A percentile compares a stretch with the other conserved stretches of the same genome.
phyloP scores from a whole-genome alignment of 192 early-diverging fungal species.

The Linnemannia hyalina region DNA sequence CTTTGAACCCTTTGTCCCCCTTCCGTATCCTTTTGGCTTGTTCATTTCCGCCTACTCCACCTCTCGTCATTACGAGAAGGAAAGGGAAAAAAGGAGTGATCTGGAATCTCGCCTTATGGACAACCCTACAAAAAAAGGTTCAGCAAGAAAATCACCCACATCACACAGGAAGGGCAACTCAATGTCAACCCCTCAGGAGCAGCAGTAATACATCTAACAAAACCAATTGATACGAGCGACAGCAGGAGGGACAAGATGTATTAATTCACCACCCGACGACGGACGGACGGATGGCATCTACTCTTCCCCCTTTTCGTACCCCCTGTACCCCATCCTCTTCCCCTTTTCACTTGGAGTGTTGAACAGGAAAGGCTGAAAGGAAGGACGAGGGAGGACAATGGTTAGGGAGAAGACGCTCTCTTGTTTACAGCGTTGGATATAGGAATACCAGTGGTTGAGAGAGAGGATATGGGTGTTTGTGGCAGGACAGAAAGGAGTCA shows the following conservation, averaged over 20 bases:
- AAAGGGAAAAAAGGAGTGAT: background rate
- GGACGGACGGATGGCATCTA: background rate
- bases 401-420: background rate
- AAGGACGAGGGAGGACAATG: background rate
- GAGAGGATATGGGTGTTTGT: background rate
- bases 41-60: background rate
- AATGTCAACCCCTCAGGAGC: background rate
- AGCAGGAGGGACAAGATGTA: background rate
- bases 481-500: background rate
- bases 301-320: background rate
- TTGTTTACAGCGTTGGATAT: background rate
- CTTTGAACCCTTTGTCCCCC: too few relatives aligned
- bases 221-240: background rate
- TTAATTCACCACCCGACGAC: background rate
- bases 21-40: too few relatives aligned
- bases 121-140: background rate
- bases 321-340: background rate
- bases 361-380: background rate
- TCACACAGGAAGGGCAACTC: background rate
- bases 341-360: background rate
- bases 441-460: background rate
- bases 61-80: background rate
- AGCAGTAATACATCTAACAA: background rate
- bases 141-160: background rate
- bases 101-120: background rate